These are phyloP conservation scores for Sporobolomyces phaffii DNA, from an alignment of 768 basidiomycete genomes.

Conservation along the genomic window DNA sequence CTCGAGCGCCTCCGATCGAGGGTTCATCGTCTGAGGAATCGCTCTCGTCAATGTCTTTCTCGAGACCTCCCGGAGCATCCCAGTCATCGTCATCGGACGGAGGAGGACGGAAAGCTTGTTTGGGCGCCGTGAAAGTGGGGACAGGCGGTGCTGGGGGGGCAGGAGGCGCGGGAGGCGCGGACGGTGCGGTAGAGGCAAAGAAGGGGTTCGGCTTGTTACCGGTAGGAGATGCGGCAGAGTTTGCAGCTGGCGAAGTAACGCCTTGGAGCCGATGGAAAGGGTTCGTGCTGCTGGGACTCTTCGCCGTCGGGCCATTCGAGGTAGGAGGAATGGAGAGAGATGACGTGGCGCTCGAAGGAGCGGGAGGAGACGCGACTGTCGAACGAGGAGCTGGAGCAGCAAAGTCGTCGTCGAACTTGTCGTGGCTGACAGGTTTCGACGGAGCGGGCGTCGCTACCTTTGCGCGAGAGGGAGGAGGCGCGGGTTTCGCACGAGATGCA, in stretches of 20 bases:
- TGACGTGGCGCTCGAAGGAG: constrained; percentile 33
- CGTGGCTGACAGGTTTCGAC: neutral
- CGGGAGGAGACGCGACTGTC: constrained; percentile 42
- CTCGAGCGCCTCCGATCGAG: constrained; percentile 13
- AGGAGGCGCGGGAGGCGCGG: constrained; percentile 42
- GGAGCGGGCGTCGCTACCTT: constrained; percentile 19
- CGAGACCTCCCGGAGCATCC: constrained; percentile 35
- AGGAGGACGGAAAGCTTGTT: constrained; percentile 44
- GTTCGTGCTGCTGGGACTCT: constrained; percentile 63
- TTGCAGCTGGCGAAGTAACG: constrained; percentile 48
- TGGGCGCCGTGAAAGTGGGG: constrained; percentile 32
- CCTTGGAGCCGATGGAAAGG: constrained; percentile 67
- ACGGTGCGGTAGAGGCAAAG: constrained; percentile 44
- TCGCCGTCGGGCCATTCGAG: constrained; percentile 46
- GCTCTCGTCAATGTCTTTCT: constrained; percentile 32
- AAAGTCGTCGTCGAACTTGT: constrained; percentile 31
- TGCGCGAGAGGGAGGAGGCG: constrained; percentile 44
- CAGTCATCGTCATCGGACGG: constrained; percentile 39
- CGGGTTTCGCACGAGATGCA: constrained; percentile 25
- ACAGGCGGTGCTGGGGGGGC: constrained; percentile 46
- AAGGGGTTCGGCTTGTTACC: constrained; percentile 44
- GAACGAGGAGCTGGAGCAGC: constrained; percentile 48
- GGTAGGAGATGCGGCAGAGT: constrained; percentile 41
- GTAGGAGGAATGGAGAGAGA: constrained; percentile 47
- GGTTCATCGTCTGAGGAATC: constrained; percentile 35